Evolutionary conservation across 352 stramenopile species (phyloP), one percentile per base, ranked within the genome.

Genomic region (Phytophthora cajani): DNA sequence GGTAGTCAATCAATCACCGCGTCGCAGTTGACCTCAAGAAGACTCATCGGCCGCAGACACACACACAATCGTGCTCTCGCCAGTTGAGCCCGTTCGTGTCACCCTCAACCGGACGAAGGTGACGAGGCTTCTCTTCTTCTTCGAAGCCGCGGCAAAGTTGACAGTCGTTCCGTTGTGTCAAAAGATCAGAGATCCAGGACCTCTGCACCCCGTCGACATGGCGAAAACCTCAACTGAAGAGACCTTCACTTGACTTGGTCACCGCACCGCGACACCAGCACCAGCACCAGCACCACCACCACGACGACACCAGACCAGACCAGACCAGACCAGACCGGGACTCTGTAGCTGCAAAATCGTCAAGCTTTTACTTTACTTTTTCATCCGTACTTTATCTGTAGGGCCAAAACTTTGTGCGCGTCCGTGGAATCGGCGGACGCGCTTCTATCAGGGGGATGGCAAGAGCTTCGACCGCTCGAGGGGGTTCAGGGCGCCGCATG

Each of bases 381-480:
- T 78, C 63, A 79, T 79, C 72, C 68, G 12, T 79, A 79, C 72
- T 79, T 77, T 77, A 79, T 79, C 69, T 79, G 61, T 77, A 79
- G 49, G 69, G 54, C 52, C 63, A 79, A 79, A 79, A 71, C 59
- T 79, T 74, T 66, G 10, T 60, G n/a, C 58, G 61, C 74, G 72
- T 71, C 64, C 63, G 63, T 69, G 46, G 36, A 79, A 77, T 79
- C 64, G 69, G 56, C 52, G 56, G 50, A 77, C 68, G 69, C 62
- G 58, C 47, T 77, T 79, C 64, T 71, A 76, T 79, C 54, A 66
- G 53, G 51, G 53, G 36, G 36, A 42, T 72, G 61, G 61, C 60
- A 64, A 25, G 56, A 73, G 51, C 71, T 62, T 69, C 51, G 40
- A 59, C 19, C 58, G 53, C 46, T 64, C 58, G 33, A 63, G 3